Conservation (phyloP, 805 yeast species). For the Candida gorgasii region DNA sequence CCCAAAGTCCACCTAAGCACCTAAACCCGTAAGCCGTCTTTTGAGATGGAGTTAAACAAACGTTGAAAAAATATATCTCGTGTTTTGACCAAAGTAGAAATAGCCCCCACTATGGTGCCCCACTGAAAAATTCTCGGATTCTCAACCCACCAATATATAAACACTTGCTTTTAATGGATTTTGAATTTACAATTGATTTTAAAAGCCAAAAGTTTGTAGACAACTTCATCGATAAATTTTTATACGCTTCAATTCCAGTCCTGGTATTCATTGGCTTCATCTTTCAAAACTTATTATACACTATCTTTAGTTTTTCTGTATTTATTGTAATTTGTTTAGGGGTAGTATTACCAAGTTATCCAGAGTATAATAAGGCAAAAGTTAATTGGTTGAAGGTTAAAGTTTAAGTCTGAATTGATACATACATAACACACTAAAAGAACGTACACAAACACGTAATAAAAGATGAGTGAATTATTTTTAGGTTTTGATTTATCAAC, state of each 20-base stretch:
- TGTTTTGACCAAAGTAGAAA: neutral
- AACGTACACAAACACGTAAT: neutral
- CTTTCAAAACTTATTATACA: conserved; percentile 42
- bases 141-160: conserved; percentile 4
- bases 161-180: conserved; percentile 10
- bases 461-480: conserved; percentile 27
- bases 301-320: conserved; percentile 40
- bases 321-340: conserved; percentile 31
- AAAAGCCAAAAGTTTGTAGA: conserved; percentile 53
- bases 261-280: conserved; percentile 51
- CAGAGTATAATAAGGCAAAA: conserved; percentile 51
- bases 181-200: conserved; percentile 49
- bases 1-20: too few species aligned
- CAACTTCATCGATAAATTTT: conserved; percentile 21
- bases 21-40: too few species aligned
- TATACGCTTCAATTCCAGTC: conserved; percentile 33
- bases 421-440: neutral
- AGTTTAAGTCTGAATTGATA: conserved; percentile 16
- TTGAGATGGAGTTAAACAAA: too few species aligned
- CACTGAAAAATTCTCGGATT: conserved; percentile 8
- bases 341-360: conserved; percentile 58
- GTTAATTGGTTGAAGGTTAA: conserved; percentile 47
- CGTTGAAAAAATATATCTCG: too few species aligned
- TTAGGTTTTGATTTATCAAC: conserved; percentile 88
- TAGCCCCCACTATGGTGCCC: conserved; percentile 5